Base-by-base conservation (phyloP, 2,329 filamentous ascomycete genomes). In the Daldinia sp. region DNA sequence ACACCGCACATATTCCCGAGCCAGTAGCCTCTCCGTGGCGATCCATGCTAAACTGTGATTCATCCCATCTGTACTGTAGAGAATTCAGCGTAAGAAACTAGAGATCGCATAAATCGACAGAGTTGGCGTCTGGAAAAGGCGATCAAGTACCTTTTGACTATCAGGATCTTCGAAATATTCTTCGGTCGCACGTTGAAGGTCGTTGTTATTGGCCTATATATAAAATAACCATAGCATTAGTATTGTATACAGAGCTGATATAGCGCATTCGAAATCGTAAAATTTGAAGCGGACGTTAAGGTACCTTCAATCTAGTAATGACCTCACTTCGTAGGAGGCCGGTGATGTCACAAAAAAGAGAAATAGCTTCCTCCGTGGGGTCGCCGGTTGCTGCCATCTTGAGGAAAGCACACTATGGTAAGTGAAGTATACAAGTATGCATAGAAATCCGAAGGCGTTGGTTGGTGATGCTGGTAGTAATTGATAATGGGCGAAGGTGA, bases 61-160 rank as follows among this genome's bases (percentile, higher is more conserved):
- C 87, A 67, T 89, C 84, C 87, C 87, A 90, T 30, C 78, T 78
- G 70, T 88, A 87, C 75, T 85, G 66, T 30, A 48, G 59, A 23
- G 61, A 67, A 60, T 37, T 72, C 59, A 68, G 73, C 18, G 9
- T 62, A 26, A 48, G 26, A 5, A 50, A 57, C 20, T 13, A 33
- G 18, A 15, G 26, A 35, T 9, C 20, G 18, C 23, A 42, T 39
- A 50, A 44, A 26, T 58, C 58, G 15, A 33, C n/a, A n/a, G 50
- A 46, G 12, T 13, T 5, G 28, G n/a, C 9, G 44, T 23, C 15
- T 44, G 20, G 28, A 33, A 18, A 35, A 55, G 44, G 18, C 15
- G 20, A 13, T 55, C 58, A 37, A 62, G 46, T 75, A 83, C 82
- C 78, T 83, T 83, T n/a, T 70, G 74, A 54, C 72, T 75, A 13